These are phyloP conservation scores for Melaleuca alternifolia DNA, from an alignment of 345 rosid species.

Conservation along the genomic window DNA sequence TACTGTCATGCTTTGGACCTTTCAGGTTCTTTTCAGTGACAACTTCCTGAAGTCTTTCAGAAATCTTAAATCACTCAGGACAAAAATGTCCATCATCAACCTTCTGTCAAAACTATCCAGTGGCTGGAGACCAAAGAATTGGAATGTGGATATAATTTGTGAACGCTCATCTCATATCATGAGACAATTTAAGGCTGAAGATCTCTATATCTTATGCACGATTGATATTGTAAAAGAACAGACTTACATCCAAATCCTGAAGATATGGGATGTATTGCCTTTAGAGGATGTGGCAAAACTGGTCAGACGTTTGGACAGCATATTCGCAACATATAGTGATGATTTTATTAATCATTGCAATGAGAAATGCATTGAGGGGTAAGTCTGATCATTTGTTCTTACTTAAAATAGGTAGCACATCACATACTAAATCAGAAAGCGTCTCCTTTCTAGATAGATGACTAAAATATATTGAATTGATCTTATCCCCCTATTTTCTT, in stretches of 20 bases:
- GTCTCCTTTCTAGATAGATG: background rate
- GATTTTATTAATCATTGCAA: constrained; percentile 33
- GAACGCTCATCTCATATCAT: constrained; percentile 21
- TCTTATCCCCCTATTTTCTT: background rate
- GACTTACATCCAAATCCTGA: constrained; percentile 26
- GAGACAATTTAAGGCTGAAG: constrained; percentile 35
- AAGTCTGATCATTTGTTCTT: background rate
- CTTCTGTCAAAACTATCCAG: constrained; percentile 22
- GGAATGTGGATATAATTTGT: constrained; percentile 17
- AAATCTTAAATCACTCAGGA: constrained; percentile 13
- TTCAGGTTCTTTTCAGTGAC: constrained; percentile 41
- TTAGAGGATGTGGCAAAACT: constrained; percentile 18
- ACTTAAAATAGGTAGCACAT: background rate
- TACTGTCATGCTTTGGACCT: background rate
- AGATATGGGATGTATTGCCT: constrained; percentile 48
- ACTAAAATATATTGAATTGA: background rate
- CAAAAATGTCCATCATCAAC: constrained; percentile 12
- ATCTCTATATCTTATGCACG: constrained; percentile 24
- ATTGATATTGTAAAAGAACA: constrained; percentile 22
- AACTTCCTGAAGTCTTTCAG: constrained; percentile 34
- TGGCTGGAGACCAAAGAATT: constrained; percentile 46
- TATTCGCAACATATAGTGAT: constrained; percentile 22
- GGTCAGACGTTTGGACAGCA: constrained; percentile 28
- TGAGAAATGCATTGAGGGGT: constrained; percentile 37
- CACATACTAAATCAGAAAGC: background rate